Evolutionary conservation across 2,329 filamentous ascomycete genomes (phyloP).

Genomic region (Exophiala bonariae): DNA sequence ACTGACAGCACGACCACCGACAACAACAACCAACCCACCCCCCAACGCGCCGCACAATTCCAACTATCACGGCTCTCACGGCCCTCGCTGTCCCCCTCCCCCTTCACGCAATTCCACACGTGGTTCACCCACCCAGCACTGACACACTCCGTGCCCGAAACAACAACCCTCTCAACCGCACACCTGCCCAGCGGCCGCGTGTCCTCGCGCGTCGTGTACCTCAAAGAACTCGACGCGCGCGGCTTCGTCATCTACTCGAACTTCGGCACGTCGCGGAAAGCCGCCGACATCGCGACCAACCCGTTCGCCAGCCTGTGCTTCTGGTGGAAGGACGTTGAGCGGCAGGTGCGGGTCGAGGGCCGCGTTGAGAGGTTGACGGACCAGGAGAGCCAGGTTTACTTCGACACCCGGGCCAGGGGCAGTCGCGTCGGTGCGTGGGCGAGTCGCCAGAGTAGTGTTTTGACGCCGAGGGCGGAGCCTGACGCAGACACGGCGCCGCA

Average conservation of each 20-base stretch:
- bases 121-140: conserved; percentile 80
- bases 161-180: conserved; percentile 84
- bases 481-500: conserved; percentile 24
- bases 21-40: conserved; percentile 4
- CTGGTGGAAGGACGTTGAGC: conserved; percentile 82
- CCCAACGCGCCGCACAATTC: conserved; percentile 72
- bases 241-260: conserved; percentile 96
- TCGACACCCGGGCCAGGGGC: conserved; percentile 69
- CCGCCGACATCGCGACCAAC: conserved; percentile 70
- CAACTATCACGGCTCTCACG: conserved; percentile 63
- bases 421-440: conserved; percentile 91
- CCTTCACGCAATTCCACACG: conserved; percentile 79
- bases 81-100: conserved; percentile 61
- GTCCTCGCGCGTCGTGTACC: conserved; percentile 82
- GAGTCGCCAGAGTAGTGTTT: conserved; percentile 78
- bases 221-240: conserved; percentile 83
- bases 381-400: conserved; percentile 72
- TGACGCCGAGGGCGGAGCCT: conserved; percentile 47
- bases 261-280: conserved; percentile 73
- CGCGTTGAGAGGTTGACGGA: conserved; percentile 62
- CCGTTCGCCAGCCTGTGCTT: conserved; percentile 81
- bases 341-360: conserved; percentile 90
- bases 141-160: conserved; percentile 75
- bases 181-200: conserved; percentile 80
- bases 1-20: conserved; percentile 2